Evolutionary conservation across 345 rosid genomes (phyloP), one percentile per base, ranked within the genome.

Genomic region (Hibiscus trionum): DNA sequence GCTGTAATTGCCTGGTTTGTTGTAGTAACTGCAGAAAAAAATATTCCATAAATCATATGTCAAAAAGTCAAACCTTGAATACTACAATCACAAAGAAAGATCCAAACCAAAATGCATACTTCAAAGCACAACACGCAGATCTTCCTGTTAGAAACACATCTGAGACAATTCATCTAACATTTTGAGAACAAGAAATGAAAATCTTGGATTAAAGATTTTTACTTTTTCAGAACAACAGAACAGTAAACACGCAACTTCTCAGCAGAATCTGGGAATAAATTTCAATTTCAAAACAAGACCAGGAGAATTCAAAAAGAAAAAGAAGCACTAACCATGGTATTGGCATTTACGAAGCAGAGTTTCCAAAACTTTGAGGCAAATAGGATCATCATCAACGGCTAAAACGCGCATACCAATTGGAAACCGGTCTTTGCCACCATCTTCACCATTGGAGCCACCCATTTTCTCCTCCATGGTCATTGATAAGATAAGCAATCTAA

Each of bases 301-400:
- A 0, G 21, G 39, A 53, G 7, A 11, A 73, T 37, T 39, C 17
- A 70, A 39, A 37, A 66, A 31, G 44, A 21, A 12, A 29, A 7
- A 24, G 12, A 33, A 19, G 19, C 56, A 69, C 59, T 49, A 65
- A 90, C 95, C 95, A n/a, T 86, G 81, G 67, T 90, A 87, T 55
- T 86, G 85, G 85, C 90, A 88, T 84, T 77, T 81, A 55, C 78
- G 83, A 61, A 88, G 88, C 71, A 88, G 76, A 70, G 2, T 81
- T 76, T 82, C 91, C 73, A 88, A 61, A 58, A 88, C 68, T 76
- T 77, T 80, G 64, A 90, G 89, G 77, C 96, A 90, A 37, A 74
- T 81, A 27, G 84, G 88, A 76, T 90, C 87, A 64, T 87, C 92
- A 50, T 90, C 96, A 50, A 88, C 92, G 12, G 90, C 92, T 39